Evolutionary conservation across 257 asterid genomes (phyloP).

Genomic region (Linderniella brevidens): DNA sequence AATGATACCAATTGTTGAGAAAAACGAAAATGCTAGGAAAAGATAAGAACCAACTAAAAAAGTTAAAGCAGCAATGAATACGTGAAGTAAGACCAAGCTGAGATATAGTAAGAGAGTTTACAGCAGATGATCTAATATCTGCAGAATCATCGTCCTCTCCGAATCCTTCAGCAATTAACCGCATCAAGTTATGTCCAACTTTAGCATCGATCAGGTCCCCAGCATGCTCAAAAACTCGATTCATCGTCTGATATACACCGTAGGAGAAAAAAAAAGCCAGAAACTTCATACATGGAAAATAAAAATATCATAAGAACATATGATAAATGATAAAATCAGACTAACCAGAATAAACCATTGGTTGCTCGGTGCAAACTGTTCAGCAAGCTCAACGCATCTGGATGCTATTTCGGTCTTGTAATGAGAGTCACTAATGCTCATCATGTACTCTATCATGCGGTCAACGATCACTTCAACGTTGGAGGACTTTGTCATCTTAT

Average conservation of each 20-base stretch:
- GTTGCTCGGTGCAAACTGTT: conserved; percentile 97
- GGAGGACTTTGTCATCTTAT: conserved; percentile 95
- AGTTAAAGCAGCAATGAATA: conserved; percentile 7
- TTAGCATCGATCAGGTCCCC: conserved; percentile 88
- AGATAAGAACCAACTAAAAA: background rate
- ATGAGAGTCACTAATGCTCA: conserved; percentile 75
- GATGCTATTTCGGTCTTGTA: conserved; percentile 98
- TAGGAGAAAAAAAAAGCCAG: conserved; percentile 11
- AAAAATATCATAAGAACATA: conserved; percentile 9
- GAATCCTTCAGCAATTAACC: conserved; percentile 91
- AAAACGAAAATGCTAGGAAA: background rate
- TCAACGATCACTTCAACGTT: conserved; percentile 96
- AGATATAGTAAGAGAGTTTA: conserved; percentile 28
- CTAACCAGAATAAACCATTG: conserved; percentile 95
- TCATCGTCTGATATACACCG: conserved; percentile 63
- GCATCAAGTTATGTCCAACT: conserved; percentile 95
- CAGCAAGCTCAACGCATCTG: conserved; percentile 96
- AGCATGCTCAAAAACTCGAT: conserved; percentile 94
- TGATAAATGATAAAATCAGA: conserved; percentile 6
- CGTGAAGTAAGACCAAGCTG: conserved; percentile 7
- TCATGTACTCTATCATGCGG: conserved; percentile 94
- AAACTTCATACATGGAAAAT: background rate
- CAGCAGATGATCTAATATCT: conserved; percentile 96
- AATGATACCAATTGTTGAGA: background rate
- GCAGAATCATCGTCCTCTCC: conserved; percentile 81